phyloP scores from a whole-genome alignment of 805 yeast species.

The Torulaspora gathmanii region DNA sequence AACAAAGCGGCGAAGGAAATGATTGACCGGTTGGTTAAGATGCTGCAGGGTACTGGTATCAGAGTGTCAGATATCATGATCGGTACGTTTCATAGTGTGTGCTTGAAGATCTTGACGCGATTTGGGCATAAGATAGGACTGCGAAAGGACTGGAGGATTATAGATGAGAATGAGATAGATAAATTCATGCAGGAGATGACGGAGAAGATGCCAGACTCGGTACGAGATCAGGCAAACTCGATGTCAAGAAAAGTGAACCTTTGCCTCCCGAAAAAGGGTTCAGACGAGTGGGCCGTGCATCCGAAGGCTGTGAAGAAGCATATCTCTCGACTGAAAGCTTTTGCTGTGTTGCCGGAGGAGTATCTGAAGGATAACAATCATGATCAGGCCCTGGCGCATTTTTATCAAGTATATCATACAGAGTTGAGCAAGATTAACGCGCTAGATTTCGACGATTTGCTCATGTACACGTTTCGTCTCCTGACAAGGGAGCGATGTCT shows the following conservation, averaged over 20 bases:
- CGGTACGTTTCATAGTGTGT: conserved; percentile 89
- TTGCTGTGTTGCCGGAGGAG: conserved; percentile 44
- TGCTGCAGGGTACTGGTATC: conserved; percentile 33
- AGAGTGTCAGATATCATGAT: conserved; percentile 49
- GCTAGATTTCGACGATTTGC: conserved; percentile 81
- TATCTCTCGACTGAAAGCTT: conserved; percentile 55
- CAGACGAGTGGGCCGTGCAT: conserved; percentile 39
- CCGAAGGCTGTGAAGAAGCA: conserved; percentile 39
- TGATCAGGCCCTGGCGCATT: conserved; percentile 34
- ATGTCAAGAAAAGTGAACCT: conserved; percentile 29
- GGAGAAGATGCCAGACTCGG: conserved; percentile 31
- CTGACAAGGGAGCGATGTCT: conserved; percentile 43
- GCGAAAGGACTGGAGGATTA: conserved; percentile 45
- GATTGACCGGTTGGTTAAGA: conserved; percentile 51
- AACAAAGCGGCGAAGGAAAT: conserved; percentile 89
- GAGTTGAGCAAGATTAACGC: conserved; percentile 41
- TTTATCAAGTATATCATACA: conserved; percentile 53
- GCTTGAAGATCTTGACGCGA: conserved; percentile 52
- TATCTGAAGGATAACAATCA: conserved; percentile 31
- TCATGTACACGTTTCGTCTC: conserved; percentile 51
- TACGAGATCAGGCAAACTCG: conserved; percentile 32
- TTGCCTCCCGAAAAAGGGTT: conserved; percentile 24
- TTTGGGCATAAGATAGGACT: conserved; percentile 51
- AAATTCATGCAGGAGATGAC: conserved; percentile 36
- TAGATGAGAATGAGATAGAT: conserved; percentile 59